Conservation (phyloP, 345 rosid species). For the Gossypium rotundifolium region DNA sequence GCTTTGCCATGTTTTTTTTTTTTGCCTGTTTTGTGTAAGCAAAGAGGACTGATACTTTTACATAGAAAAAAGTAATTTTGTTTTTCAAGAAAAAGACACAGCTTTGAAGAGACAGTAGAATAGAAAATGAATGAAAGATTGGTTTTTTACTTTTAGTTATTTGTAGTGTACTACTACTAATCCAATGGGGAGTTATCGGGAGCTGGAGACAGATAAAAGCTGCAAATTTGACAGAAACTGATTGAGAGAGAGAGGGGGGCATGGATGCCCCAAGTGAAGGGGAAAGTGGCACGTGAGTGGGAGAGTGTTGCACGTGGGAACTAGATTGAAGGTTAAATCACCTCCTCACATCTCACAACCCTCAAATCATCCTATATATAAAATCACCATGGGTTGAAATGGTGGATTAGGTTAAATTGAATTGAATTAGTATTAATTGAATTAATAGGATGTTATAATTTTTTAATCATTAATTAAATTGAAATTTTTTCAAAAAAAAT, state of each 20-base stretch:
- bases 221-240: not conserved
- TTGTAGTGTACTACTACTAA: not conserved
- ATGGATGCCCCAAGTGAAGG: not conserved
- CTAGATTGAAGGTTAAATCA: not conserved
- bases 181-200: not conserved
- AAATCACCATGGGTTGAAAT: too few species aligned
- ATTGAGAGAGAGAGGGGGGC: not conserved
- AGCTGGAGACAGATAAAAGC: not conserved
- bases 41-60: not conserved
- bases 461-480: rapidly evolving
- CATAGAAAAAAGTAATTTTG: conserved; percentile 7
- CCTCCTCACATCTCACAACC: too few species aligned
- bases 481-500: too few species aligned
- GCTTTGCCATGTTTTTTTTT: not conserved
- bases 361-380: too few species aligned
- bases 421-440: too few species aligned
- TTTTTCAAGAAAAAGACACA: not conserved
- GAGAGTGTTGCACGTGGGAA: conserved; percentile 23
- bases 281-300: conserved; percentile 17
- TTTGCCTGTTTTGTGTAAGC: conserved; percentile 10
- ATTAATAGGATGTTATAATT: too few species aligned
- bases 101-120: not conserved
- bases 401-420: too few species aligned
- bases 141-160: not conserved
- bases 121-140: not conserved